Base-by-base conservation (phyloP, 164 flowering plant species). In the Stephania japonica region DNA sequence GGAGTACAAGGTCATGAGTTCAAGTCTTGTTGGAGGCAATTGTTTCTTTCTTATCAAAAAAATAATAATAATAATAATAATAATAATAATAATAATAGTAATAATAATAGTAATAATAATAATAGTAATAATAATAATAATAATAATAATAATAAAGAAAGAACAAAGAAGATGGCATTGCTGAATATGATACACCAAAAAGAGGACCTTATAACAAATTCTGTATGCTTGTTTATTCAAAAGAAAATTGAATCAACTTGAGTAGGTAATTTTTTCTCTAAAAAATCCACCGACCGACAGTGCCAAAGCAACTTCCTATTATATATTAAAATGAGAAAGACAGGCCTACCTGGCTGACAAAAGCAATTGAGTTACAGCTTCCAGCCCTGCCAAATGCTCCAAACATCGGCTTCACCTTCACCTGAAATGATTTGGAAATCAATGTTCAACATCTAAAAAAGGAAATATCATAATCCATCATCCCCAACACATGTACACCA, bases 301-400 rank as follows among this genome's bases (percentile, higher is more conserved):
- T 56, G 62, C 23, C 18, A 19, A 19, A 5, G 10, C 24, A n/a
- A 59, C 64, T 59, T 59, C 23, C 26, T 59, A 67, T 2, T 21
- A 49, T 5, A 21, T n/a, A 25, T 27, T 3, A 13, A 43, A 23
- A 63, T 65, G 21, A 44, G 68, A 64, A 79, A 64, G 76, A 21
- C 72, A 74, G 32, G 14, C 49, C 11, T 84, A 78, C 98, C 95
- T 93, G 87, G 91, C 99, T 93, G 72, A 91, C 94, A 85, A 96
- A 96, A 42, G 98, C 96, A 75, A 96, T 87, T 71, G 98, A 92
- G 75, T 85, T 83, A 19, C 84, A 76, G 78, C 97, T 89, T 80
- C 87, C 98, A 81, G 98, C 98, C 79, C 87, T 92, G 75, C 98
- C 95, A 78, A 89, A 87, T 69, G 94, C 90, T 75, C 97, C 97